Percentiles rank a stretch among this genome's conserved stretches.
Evolutionary conservation across 805 yeast genomes (phyloP).

Genomic region (Cyberlindnera veronae): DNA sequence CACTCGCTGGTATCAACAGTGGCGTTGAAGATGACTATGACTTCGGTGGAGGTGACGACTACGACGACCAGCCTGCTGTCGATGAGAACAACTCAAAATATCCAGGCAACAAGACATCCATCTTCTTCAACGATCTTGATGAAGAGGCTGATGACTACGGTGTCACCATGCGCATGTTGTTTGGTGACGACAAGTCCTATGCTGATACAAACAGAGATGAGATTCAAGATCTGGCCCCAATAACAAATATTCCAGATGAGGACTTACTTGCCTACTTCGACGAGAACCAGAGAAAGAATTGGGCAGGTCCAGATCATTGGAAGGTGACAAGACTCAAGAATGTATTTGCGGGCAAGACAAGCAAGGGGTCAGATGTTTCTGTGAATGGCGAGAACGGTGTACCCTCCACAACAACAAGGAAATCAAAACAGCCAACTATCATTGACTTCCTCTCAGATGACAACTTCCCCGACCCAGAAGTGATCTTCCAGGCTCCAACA

Average conservation of each 20-base stretch:
- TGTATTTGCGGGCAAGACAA: conserved; percentile 1
- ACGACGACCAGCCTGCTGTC: not conserved
- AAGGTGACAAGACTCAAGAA: conserved; percentile 62
- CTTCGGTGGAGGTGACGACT: conserved; percentile 16
- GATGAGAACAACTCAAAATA: conserved; percentile 18
- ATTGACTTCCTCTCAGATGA: conserved; percentile 44
- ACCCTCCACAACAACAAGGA: conserved; percentile 21
- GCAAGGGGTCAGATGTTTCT: not conserved
- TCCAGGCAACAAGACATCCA: conserved; percentile 27
- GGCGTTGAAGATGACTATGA: conserved; percentile 26
- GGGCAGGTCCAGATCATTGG: conserved; percentile 97
- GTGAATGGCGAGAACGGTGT: conserved; percentile 1
- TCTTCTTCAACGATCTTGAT: conserved; percentile 26
- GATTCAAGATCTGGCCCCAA: conserved; percentile 24
- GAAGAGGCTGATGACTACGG: conserved; percentile 28
- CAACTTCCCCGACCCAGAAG: conserved; percentile 35
- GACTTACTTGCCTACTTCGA: conserved; percentile 82
- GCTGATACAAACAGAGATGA: conserved; percentile 24
- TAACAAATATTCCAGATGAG: conserved; percentile 42
- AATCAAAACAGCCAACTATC: conserved; percentile 33
- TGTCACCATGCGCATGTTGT: conserved; percentile 25
- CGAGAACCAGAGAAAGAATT: conserved; percentile 58
- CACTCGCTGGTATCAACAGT: conserved; percentile 23
- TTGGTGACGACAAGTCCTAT: conserved; percentile 21
- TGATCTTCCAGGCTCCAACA: conserved; percentile 38